These are phyloP conservation scores for Solanum pennellii DNA, from an alignment of 257 asterid species.

Conservation along the genomic window DNA sequence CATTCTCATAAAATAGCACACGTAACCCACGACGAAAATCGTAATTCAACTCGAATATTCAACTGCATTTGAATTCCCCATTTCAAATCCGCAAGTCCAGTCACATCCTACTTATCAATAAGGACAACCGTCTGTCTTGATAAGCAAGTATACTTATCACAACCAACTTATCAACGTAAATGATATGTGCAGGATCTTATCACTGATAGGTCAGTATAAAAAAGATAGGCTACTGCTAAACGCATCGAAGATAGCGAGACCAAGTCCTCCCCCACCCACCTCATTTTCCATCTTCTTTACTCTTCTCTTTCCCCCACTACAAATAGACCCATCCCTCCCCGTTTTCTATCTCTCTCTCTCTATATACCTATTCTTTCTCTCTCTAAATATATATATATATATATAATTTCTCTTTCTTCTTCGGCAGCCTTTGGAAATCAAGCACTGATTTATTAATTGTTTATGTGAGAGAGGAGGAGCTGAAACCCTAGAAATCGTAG, in stretches of 20 bases:
- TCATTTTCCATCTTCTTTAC: neutral
- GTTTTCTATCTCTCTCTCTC: slow-evolving; percentile 1
- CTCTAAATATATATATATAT: neutral
- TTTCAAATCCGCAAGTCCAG: slow-evolving; percentile 77
- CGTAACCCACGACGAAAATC: slow-evolving; percentile 1
- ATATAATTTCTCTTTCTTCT: slow-evolving; percentile 3
- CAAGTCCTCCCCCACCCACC: slow-evolving; percentile 59
- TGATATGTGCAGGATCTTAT: accelerated
- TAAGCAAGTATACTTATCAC: accelerated
- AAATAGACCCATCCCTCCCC: neutral
- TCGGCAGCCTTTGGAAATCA: neutral
- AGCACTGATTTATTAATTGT: neutral
- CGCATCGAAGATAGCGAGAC: slow-evolving; percentile 98
- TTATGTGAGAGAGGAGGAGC: neutral
- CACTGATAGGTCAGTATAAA: slow-evolving; percentile 47
- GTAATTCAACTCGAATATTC: slow-evolving; percentile 59
- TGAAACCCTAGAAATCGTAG: slow-evolving; percentile 55
- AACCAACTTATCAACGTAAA: accelerated
- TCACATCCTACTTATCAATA: slow-evolving; percentile 37
- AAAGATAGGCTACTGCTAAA: slow-evolving; percentile 72
- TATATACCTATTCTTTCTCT: neutral
- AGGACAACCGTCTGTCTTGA: slow-evolving; percentile 17
- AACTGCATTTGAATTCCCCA: slow-evolving; percentile 51
- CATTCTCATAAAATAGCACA: neutral
- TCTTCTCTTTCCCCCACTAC: neutral